Evolutionary conservation across 2,329 filamentous ascomycete genomes (phyloP), one percentile per base, ranked within the genome.

Genomic region (Aspergillus spinulosporus): DNA sequence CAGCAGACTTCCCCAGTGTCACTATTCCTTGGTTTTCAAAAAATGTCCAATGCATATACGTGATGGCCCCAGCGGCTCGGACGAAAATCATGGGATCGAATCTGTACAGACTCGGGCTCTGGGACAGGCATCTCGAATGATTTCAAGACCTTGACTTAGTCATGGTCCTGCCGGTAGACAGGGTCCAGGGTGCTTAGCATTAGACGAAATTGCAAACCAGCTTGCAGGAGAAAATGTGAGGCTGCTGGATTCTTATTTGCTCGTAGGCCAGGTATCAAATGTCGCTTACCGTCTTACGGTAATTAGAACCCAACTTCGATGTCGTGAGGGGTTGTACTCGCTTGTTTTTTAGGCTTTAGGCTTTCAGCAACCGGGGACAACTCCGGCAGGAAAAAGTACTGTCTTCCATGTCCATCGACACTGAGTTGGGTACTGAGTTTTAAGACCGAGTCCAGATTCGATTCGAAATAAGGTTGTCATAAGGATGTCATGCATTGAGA

Each of bases 141-240:
- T 9, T 43, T 14, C 42, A 52, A 50, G 42, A 51, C 52, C 57
- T 56, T 59, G 52, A 52, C 57, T 62, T 54, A 45, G 57, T 54
- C 43, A 53, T 58, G 55, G 57, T 50, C 29, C 55, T 59, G 59
- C 57, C 56, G 57, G 54, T 59, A 48, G 52, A 59, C 59, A 63
- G 56, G 61, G 61, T 63, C 61, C 43, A 52, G 61, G 61, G 57
- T 59, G 36, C 50, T 21, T 54, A 48, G 31, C 9, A 45, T 42
- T 48, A 45, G 39, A 26, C 43, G 32, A 36, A 28, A 57, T 47
- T 11, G 21, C 29, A 54, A 32, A 36, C 11, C 34, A n/a, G 39
- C 45, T 40, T 28, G 43, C 39, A 52, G 43, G 50, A 51, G 28
- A 34, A 29, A 26, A 34, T 34, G 8, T 21, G 42, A 39, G 12